These are phyloP conservation scores for Pezicula neosporulosa DNA, from an alignment of 2,329 filamentous ascomycete species.

Conservation along the genomic window DNA sequence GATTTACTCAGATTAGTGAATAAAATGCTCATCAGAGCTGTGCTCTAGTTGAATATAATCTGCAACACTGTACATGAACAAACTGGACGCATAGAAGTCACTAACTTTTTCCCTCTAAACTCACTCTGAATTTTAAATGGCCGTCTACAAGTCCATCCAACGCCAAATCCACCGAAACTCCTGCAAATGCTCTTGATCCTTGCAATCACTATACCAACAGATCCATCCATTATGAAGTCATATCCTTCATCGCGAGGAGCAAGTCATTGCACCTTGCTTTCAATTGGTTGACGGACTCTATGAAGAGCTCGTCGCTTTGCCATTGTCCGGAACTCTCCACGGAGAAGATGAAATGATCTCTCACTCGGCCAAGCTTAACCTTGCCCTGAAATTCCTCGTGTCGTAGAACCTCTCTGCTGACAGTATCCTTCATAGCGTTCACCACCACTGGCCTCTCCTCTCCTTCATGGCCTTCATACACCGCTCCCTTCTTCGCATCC, in stretches of 20 bases:
- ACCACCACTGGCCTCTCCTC: constrained; percentile 84
- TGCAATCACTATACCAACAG: not conserved
- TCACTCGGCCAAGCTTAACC: constrained; percentile 83
- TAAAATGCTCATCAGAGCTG: no score
- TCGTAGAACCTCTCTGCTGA: constrained; percentile 86
- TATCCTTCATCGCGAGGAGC: constrained; percentile 66
- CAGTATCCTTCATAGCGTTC: constrained; percentile 90
- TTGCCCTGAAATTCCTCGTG: constrained; percentile 94
- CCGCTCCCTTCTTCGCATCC: constrained; percentile 61
- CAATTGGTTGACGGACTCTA: constrained; percentile 81
- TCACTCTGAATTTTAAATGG: constrained; percentile 12
- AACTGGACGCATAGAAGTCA: constrained; percentile 4
- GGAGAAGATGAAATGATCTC: constrained; percentile 97
- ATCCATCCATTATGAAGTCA: constrained; percentile 39
- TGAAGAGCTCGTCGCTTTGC: constrained; percentile 88
- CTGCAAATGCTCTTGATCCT: constrained; percentile 21
- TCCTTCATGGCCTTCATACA: constrained; percentile 71
- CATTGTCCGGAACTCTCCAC: constrained; percentile 95
- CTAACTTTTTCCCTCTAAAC: constrained; percentile 8
- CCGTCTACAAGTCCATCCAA: constrained; percentile 18
- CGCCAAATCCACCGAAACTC: constrained; percentile 24
- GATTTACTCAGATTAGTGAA: no score
- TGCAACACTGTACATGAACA: no score
- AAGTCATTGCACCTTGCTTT: constrained; percentile 79
- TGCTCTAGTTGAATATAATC: no score